Conservation (phyloP, 306 rosid species). For the Vigna reflexopilosa region DNA sequence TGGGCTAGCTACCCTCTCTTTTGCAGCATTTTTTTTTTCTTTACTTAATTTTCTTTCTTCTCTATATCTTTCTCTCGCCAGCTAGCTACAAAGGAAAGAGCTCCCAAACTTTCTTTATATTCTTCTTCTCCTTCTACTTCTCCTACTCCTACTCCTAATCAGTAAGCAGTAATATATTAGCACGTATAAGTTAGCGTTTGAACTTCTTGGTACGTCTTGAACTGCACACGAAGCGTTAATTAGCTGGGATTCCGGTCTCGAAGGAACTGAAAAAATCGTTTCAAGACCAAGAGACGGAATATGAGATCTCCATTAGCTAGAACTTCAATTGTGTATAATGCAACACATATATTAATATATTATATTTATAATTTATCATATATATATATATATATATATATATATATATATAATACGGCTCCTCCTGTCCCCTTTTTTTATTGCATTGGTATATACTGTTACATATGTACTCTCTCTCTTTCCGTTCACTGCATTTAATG, state of each 20-base stretch:
- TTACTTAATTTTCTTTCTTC: background rate
- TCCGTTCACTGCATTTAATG: slow-evolving; percentile 47
- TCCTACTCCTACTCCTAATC: background rate
- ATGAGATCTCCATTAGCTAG: slow-evolving; percentile 17
- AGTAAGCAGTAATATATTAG: slow-evolving; percentile 24
- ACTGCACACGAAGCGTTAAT: slow-evolving; percentile 42
- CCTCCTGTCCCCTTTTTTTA: background rate
- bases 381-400: background rate
- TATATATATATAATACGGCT: background rate
- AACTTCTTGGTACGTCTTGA: slow-evolving; percentile 33
- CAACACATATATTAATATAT: slow-evolving; percentile 24
- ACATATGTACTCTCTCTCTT: slow-evolving; percentile 34
- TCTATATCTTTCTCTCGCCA: background rate
- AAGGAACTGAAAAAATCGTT: slow-evolving; percentile 36
- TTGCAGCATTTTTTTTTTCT: slow-evolving; percentile 37
- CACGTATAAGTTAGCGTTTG: slow-evolving; percentile 30
- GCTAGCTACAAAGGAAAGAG: slow-evolving; percentile 2
- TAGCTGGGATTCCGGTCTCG: slow-evolving; percentile 45
- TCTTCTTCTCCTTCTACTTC: background rate
- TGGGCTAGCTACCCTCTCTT: slow-evolving; percentile 34
- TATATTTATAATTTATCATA: slow-evolving; percentile 18
- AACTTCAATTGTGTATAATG: slow-evolving; percentile 53
- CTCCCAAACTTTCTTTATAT: slow-evolving; percentile 29
- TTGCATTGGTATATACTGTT: slow-evolving; percentile 25
- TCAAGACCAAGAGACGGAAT: slow-evolving; percentile 1